Base-by-base conservation (phyloP, 805 yeast species). In the Kazachstania viticola region DNA sequence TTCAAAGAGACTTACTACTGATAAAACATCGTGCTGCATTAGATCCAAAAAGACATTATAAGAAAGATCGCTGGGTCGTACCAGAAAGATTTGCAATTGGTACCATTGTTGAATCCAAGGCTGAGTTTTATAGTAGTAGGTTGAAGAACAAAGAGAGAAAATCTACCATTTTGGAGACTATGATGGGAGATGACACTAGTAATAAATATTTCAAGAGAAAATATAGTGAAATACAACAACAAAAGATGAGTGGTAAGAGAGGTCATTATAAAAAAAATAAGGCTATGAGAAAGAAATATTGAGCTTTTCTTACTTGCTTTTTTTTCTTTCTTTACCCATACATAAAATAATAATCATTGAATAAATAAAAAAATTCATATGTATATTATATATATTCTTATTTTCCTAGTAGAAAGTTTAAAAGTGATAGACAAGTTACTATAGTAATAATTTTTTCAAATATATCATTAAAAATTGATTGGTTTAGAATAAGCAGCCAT, bases 41-140 rank as follows among this genome's bases (percentile, higher is more conserved):
- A 39, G 97, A 91, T 52, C 97, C 96, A 6, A 91, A 91, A 60
- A 71, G 96, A 46, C 95, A 84, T 58, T 91, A 91, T 60, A 84
- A 82, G 58, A 83, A 82, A 54, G 91, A 79, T 37, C 75, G 75
- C 39, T 79, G 85, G 79, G 67, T 65, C 30, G 65, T 68, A 6
- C 88, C 94, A 28, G 82, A 80, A 47, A 73, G 66, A 42, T 85
- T 91, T 54, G 91, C 88, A 36, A 71, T 81, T 45, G 98, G 98
- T 12, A 85, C 95, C 0, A 71, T 91, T 23, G 58, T 87, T 17
- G 91, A 80, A 45, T 88, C 85, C 27, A 74, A 77, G 41, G 67
- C 82, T 2, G 96, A 88, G 51, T 83, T 67, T 55, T 82, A 66
- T 60, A 49, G 54, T 33, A 45, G 56, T 29, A 65, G 93, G 39